These are phyloP conservation scores for Phaffia australis DNA, from an alignment of 768 basidiomycete species.

Conservation along the genomic window DNA sequence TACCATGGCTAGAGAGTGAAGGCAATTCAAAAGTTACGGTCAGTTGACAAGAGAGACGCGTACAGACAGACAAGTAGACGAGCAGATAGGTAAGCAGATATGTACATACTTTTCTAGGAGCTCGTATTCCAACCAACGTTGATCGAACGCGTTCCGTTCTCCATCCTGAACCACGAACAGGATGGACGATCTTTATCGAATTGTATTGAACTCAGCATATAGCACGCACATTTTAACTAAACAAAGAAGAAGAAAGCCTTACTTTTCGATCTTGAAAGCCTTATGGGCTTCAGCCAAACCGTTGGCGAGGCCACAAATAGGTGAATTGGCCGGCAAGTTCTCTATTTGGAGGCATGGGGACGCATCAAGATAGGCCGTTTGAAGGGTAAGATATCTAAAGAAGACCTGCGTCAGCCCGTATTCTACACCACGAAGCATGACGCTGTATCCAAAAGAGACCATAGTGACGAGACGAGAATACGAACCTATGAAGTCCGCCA, in stretches of 20 bases:
- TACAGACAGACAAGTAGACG: background rate
- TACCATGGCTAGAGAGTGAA: slow-evolving; percentile 49
- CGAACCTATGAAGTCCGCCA: slow-evolving; percentile 65
- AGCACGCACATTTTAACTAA: background rate
- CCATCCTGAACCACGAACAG: slow-evolving; percentile 80
- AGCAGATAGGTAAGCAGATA: background rate
- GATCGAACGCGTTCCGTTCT: slow-evolving; percentile 92
- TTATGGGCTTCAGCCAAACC: slow-evolving; percentile 72
- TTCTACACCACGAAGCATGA: background rate
- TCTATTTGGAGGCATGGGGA: slow-evolving; percentile 37
- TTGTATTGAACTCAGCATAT: too few relatives aligned
- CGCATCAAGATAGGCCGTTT: slow-evolving; percentile 57
- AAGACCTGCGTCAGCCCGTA: background rate
- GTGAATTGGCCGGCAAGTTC: slow-evolving; percentile 64
- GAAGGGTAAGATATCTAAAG: slow-evolving; percentile 53
- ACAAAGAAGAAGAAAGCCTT: slow-evolving; percentile 27
- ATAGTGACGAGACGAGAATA: background rate
- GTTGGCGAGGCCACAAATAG: slow-evolving; percentile 55
- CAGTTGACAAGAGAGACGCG: slow-evolving; percentile 2
- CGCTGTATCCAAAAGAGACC: background rate
- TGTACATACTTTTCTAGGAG: slow-evolving; percentile 58
- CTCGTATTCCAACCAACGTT: slow-evolving; percentile 76
- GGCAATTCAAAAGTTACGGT: background rate
- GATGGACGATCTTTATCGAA: slow-evolving; percentile 35
- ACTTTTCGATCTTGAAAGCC: slow-evolving; percentile 49